These are phyloP conservation scores for Dactylellina drechsleri DNA, from an alignment of 2,329 filamentous ascomycete genomes.

Conservation along the genomic window DNA sequence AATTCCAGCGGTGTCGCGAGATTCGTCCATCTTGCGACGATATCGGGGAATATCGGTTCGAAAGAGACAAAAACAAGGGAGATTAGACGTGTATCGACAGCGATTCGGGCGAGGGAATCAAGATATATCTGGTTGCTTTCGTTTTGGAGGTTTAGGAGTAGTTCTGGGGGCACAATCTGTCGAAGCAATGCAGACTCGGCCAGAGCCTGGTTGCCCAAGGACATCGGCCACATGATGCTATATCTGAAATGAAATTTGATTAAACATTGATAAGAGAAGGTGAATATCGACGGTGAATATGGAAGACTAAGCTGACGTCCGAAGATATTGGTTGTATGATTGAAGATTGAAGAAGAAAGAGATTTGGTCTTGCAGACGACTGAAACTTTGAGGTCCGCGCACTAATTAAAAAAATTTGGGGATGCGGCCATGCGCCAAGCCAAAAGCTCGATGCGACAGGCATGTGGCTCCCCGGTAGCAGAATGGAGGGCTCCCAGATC, in stretches of 20 bases:
- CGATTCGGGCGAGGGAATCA: constrained; percentile 57
- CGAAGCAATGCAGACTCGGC: constrained; percentile 22
- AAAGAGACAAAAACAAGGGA: constrained; percentile 56
- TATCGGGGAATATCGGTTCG: constrained; percentile 57
- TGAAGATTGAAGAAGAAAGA: background rate
- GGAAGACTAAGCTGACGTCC: too few relatives aligned
- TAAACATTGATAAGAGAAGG: background rate
- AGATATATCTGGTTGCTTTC: constrained; percentile 59
- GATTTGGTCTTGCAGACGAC: background rate
- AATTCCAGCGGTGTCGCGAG: constrained; percentile 62
- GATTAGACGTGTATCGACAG: constrained; percentile 56
- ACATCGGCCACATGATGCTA: constrained; percentile 41
- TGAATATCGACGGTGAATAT: background rate
- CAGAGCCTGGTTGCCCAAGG: constrained; percentile 31
- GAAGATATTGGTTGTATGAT: background rate
- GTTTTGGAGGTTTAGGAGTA: constrained; percentile 35
- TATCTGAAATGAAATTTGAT: background rate
- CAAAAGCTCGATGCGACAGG: background rate
- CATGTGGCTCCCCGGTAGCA: background rate
- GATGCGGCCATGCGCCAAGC: constrained; percentile 47
- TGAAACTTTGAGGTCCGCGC: background rate
- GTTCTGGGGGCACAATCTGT: constrained; percentile 33
- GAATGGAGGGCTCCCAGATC: background rate
- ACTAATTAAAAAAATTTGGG: constrained; percentile 39
- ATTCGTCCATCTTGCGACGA: constrained; percentile 59